phyloP scores from a whole-genome alignment of 2,329 filamentous ascomycete genomes.

The Gaeumannomyces sp. region DNA sequence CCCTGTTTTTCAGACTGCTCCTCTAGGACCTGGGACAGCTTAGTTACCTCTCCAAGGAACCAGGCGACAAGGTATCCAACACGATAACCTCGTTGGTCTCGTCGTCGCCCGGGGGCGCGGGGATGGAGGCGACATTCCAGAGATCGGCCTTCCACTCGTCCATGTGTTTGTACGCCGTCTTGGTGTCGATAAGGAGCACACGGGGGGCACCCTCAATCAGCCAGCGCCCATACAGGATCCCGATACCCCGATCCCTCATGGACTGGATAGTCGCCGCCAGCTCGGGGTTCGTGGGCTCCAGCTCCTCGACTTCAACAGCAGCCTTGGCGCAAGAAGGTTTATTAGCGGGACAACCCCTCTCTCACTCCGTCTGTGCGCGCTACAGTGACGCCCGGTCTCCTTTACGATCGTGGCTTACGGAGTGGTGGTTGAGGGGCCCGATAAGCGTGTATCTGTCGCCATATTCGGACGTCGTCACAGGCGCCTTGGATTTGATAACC shows the following conservation, averaged over 20 bases:
- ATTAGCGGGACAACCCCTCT: neutral
- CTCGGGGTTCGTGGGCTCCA: slow-evolving; percentile 76
- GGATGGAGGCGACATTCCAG: slow-evolving; percentile 89
- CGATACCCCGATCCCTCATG: slow-evolving; percentile 88
- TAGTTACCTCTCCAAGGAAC: slow-evolving; percentile 91
- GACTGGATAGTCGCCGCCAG: slow-evolving; percentile 77
- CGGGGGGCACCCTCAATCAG: slow-evolving; percentile 93
- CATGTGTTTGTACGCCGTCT: slow-evolving; percentile 83
- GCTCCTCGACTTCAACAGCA: slow-evolving; percentile 93
- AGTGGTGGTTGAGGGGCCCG: slow-evolving; percentile 85
- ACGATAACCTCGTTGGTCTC: slow-evolving; percentile 98
- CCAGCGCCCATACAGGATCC: slow-evolving; percentile 91
- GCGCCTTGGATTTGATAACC: slow-evolving; percentile 97
- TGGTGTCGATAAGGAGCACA: slow-evolving; percentile 90
- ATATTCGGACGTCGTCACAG: slow-evolving; percentile 97
- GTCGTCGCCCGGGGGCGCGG: slow-evolving; percentile 83
- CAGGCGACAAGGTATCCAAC: slow-evolving; percentile 93
- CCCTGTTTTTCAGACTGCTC: neutral
- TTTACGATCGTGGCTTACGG: slow-evolving; percentile 50
- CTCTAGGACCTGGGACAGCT: neutral
- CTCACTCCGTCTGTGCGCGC: no score
- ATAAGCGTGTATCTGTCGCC: slow-evolving; percentile 94
- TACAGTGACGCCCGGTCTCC: neutral
- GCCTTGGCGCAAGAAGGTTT: slow-evolving; percentile 48
- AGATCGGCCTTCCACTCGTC: slow-evolving; percentile 97